Percentiles rank a stretch among this genome's conserved stretches.
Conservation (phyloP, 2,329 filamentous ascomycete genomes). For the Fusarium dlaminii region DNA sequence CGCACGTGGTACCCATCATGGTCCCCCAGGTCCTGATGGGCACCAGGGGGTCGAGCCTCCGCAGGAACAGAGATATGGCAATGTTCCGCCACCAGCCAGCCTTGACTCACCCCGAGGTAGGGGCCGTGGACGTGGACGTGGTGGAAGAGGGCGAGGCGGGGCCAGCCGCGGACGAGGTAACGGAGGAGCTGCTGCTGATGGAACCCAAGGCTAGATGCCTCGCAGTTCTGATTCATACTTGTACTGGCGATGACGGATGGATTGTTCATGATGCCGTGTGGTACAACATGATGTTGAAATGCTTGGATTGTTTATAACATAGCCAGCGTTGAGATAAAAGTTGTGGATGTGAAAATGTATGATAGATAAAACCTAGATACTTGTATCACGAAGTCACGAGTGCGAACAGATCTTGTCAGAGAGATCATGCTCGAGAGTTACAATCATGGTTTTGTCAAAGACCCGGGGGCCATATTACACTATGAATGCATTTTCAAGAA, state of each 20-base stretch:
- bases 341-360: conserved; percentile 29
- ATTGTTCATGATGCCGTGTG: conserved; percentile 3
- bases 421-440: neutral
- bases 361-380: conserved; percentile 35
- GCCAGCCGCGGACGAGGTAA: conserved; percentile 48
- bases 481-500: conserved; percentile 2
- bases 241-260: neutral
- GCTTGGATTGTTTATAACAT: conserved; percentile 4
- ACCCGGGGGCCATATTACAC: conserved; percentile 32
- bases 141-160: conserved; percentile 52
- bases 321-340: conserved; percentile 3
- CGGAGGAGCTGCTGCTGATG: conserved; percentile 27
- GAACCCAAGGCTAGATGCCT: conserved; percentile 34
- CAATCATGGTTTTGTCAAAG: conserved; percentile 2
- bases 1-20: conserved; percentile 43
- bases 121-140: conserved; percentile 53
- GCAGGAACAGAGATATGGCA: conserved; percentile 56
- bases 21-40: conserved; percentile 34
- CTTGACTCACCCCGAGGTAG: conserved; percentile 58
- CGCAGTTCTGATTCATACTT: neutral
- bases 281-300: conserved; percentile 7
- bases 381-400: conserved; percentile 40
- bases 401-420: conserved; percentile 13
- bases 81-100: conserved; percentile 68
- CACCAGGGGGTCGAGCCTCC: conserved; percentile 10